Evolutionary conservation across 2,329 filamentous ascomycete genomes (phyloP).

Genomic region (Aspergillus sp.): DNA sequence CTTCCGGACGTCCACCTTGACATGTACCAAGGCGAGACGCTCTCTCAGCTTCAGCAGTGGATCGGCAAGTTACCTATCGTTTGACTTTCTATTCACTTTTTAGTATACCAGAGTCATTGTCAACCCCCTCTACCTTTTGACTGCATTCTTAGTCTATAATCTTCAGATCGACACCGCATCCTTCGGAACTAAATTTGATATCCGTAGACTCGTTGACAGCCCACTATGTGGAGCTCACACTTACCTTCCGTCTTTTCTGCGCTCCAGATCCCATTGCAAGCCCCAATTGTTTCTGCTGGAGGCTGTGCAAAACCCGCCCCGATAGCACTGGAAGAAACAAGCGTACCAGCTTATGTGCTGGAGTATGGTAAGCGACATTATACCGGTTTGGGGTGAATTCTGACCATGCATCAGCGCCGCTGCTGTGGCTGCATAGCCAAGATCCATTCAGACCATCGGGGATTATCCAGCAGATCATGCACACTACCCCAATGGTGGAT

Average conservation of each 20-base stretch:
- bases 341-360: constrained; percentile 45
- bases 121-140: too few species aligned
- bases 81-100: too few species aligned
- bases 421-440: constrained; percentile 51
- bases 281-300: not conserved
- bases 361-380: constrained; percentile 41
- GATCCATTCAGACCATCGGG: constrained; percentile 53
- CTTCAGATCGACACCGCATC: too few species aligned
- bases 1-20: too few species aligned
- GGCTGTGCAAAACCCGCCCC: not conserved
- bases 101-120: too few species aligned
- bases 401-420: constrained; percentile 41
- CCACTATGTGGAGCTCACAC: not conserved
- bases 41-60: too few species aligned
- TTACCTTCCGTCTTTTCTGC: not conserved
- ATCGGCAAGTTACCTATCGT: too few species aligned
- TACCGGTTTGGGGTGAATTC: not conserved
- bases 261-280: too few species aligned
- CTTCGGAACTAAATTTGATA: too few species aligned
- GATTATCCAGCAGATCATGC: constrained; percentile 45
- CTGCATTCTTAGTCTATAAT: too few species aligned
- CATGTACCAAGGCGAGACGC: too few species aligned
- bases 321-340: constrained; percentile 10
- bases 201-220: too few species aligned
- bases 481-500: constrained; percentile 48